Base-by-base conservation (phyloP, 2,329 filamentous ascomycete species). In the Colletotrichum zoysiae region DNA sequence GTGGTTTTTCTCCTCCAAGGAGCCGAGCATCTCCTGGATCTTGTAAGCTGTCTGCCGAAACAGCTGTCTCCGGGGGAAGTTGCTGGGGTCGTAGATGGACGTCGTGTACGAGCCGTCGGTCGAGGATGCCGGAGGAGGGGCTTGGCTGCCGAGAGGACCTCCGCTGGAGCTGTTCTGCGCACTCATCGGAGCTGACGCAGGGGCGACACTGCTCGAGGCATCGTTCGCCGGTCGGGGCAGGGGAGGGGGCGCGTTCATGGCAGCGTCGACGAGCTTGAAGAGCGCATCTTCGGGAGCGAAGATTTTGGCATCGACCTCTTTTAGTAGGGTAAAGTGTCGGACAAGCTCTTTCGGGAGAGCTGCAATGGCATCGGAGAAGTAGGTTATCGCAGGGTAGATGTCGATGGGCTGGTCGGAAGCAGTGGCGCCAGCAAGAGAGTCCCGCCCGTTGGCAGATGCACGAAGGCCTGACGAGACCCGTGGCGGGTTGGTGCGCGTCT, bases 271-370 rank as follows among this genome's bases (percentile, higher is more conserved):
- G 73, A 97, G 87, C 78, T 92, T 88, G 78, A 92, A 91, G 70
- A 99, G 87, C 78, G 92, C 89, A 77, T 96, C 92, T 80, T 97
- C 94, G 8, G 96, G 93, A 35, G 91, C 91, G 82, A 95, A 96
- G 75, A 97, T 93, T 84, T 99, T 99, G 74, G 95, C 95, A 84
- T 99, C 96, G 59, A 98, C 96, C 84, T 99, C 96, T 81, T 98
- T 98, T 76, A 99, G 87, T 68, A 98, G 88, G 44, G 95, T 98
- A 77, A 97, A 97, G 82, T 99, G 95, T 79, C 95, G 92, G 76
- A 97, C 94, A 62, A 98, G 93, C 84, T 99, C 96, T 81, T 95
- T 95, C 5, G 96, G 96, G 35, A 99, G 89, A 50, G 95, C 95
- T 63, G 94, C 92, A 79, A 98, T 94, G 74, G 95, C 92, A 81